phyloP scores from a whole-genome alignment of 164 flowering plant species.

The Houttuynia cordata region DNA sequence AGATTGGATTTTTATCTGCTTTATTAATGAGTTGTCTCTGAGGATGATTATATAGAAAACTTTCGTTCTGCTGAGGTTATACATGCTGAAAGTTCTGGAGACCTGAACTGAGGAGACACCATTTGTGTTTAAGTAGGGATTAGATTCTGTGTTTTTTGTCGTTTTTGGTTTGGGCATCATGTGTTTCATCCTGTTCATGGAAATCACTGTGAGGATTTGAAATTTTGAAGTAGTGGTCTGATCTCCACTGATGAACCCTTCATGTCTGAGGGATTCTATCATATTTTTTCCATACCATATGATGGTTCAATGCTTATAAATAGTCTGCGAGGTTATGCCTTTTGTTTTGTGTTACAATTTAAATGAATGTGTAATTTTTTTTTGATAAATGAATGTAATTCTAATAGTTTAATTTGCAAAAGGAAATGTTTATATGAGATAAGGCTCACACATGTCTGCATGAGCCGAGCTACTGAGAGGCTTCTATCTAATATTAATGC shows the following conservation, averaged over 20 bases:
- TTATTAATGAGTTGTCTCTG: background rate
- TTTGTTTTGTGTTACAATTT: too few relatives aligned
- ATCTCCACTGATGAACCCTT: too few relatives aligned
- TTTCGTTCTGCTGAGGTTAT: background rate
- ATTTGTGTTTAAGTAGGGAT: background rate
- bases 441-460: too few relatives aligned
- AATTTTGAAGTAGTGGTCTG: background rate
- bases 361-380: too few relatives aligned
- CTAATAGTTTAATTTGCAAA: too few relatives aligned
- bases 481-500: too few relatives aligned
- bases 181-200: background rate
- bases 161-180: background rate
- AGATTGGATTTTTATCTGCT: background rate
- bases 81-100: background rate
- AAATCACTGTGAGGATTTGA: background rate
- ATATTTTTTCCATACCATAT: too few relatives aligned
- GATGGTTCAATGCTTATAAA: too few relatives aligned
- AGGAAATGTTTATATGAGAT: background rate
- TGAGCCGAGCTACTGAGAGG: too few relatives aligned
- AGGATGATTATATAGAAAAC: background rate
- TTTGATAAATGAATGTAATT: too few relatives aligned
- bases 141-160: background rate
- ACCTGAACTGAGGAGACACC: background rate
- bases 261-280: too few relatives aligned
- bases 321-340: too few relatives aligned